Conservation (phyloP, 148 eudicot genomes). For the Camellia lanceoleosa region DNA sequence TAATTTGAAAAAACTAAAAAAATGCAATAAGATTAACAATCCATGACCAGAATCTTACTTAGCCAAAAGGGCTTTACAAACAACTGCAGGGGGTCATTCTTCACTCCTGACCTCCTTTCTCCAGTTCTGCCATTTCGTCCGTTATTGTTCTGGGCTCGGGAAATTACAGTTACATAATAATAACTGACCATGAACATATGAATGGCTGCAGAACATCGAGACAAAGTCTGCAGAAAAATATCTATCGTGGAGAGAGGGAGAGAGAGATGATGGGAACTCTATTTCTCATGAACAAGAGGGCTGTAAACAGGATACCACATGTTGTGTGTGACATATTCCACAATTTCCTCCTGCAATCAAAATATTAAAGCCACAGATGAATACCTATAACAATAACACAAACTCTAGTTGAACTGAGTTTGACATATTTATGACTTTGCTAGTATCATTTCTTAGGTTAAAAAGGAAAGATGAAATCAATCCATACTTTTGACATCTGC, state of each 20-base stretch:
- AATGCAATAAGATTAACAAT: too few species aligned
- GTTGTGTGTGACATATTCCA: constrained; percentile 57
- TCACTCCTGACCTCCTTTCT: too few species aligned
- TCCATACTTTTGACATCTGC: constrained; percentile 74
- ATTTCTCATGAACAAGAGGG: constrained; percentile 92
- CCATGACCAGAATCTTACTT: too few species aligned
- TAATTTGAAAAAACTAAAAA: too few species aligned
- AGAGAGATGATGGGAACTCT: constrained; percentile 11
- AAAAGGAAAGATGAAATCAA: constrained; percentile 11
- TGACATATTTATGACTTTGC: neutral
- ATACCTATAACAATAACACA: neutral
- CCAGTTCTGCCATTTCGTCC: neutral
- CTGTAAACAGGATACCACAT: constrained; percentile 95
- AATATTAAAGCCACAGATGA: neutral
- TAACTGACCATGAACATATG: neutral
- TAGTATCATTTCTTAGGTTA: neutral
- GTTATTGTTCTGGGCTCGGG: neutral
- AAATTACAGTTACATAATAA: neutral
- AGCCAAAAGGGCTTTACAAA: too few species aligned
- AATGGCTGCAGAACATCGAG: neutral
- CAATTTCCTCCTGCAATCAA: constrained; percentile 63
- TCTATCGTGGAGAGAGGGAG: neutral
- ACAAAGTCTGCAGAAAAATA: neutral
- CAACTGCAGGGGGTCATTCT: too few species aligned
- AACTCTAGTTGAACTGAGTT: too few species aligned